Conservation (phyloP, 176 grass and related monocot genomes). For the Thalia dealbata region DNA sequence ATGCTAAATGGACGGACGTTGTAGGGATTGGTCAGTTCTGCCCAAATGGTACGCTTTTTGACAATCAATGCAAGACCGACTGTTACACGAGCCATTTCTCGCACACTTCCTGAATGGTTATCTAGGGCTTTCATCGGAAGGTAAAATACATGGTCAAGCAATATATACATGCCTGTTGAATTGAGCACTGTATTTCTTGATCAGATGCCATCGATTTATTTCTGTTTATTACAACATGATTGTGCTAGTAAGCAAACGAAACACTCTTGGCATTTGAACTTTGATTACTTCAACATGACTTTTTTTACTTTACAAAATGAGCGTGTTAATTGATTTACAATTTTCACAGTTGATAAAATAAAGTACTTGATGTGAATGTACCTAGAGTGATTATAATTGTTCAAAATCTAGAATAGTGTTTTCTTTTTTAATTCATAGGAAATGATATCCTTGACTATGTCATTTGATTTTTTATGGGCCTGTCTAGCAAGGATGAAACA, state of each 20-base stretch:
- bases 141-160: conserved; percentile 19
- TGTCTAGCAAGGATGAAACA: too few relatives aligned
- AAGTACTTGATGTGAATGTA: neutral
- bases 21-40: conserved; percentile 90
- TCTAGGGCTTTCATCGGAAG: conserved; percentile 92
- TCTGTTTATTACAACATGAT: neutral
- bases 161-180: neutral
- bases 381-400: neutral
- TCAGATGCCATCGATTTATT: neutral
- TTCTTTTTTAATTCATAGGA: neutral
- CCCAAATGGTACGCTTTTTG: conserved; percentile 79
- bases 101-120: conserved; percentile 67
- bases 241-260: neutral
- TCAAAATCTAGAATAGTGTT: neutral
- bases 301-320: neutral
- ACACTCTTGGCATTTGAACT: neutral
- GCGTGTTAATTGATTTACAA: neutral
- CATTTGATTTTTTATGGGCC: neutral
- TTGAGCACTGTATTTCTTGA: too few relatives aligned
- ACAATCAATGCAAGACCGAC: conserved; percentile 84
- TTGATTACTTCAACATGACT: neutral
- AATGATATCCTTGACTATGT: neutral
- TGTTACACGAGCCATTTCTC: conserved; percentile 57
- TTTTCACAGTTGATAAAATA: neutral
- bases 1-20: conserved; percentile 23